These are phyloP conservation scores for Eremochloa ophiuroides DNA, from an alignment of 176 grass and related monocot species.

Conservation along the genomic window DNA sequence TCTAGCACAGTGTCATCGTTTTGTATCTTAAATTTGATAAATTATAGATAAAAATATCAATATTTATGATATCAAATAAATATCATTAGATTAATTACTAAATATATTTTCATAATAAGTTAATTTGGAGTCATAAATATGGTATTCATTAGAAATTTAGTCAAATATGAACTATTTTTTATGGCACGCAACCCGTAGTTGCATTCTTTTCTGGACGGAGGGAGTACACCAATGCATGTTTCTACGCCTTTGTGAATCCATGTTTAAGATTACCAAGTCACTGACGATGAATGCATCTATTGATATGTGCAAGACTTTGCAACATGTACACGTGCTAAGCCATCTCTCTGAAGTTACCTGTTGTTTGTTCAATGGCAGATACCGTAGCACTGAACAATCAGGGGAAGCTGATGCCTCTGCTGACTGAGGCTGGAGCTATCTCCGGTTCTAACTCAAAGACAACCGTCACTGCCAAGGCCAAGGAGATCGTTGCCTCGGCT, in stretches of 20 bases:
- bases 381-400: conserved; percentile 43
- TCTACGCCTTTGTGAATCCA: not conserved
- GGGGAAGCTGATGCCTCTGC: conserved; percentile 66
- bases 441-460: conserved; percentile 21
- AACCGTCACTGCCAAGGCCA: conserved; percentile 38
- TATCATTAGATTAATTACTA: too few species aligned
- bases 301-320: not conserved
- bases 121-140: too few species aligned
- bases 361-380: conserved; percentile 16
- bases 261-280: not conserved
- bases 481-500: conserved; percentile 67
- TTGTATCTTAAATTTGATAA: too few species aligned
- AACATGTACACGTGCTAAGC: not conserved
- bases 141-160: too few species aligned
- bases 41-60: too few species aligned
- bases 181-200: too few species aligned
- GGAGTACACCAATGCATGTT: not conserved
- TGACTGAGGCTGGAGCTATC: conserved; percentile 68
- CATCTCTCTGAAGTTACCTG: conserved; percentile 8
- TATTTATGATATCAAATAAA: too few species aligned
- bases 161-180: too few species aligned
- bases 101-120: too few species aligned
- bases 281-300: not conserved
- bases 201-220: too few species aligned
- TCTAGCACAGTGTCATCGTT: too few species aligned